Base-by-base conservation (phyloP, 2,329 filamentous ascomycete species). In the Lasiodiplodia gonubiensis region DNA sequence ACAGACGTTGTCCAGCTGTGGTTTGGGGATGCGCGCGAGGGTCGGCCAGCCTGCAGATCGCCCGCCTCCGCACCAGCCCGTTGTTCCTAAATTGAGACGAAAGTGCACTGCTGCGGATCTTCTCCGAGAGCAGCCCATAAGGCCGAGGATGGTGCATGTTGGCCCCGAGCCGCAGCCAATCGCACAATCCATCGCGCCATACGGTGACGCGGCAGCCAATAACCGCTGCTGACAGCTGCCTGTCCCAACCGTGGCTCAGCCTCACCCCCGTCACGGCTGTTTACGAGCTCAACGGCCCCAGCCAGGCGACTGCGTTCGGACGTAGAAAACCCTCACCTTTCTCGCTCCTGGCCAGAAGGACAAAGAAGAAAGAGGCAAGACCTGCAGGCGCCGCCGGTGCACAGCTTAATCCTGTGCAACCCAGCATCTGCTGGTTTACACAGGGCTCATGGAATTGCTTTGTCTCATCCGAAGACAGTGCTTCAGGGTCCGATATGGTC, bases 201-300 rank as follows among this genome's bases (percentile, higher is more conserved):
- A 42, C 39, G 59, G 46, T 63, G 27, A 51, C 59, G 59, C 59
- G 59, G 46, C 59, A 37, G 54, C 54, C 57, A 61, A 61, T 61
- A 25, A 49, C n/a, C 10, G 39, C 23, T 14, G 39, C 57, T 61
- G 42, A 61, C 57, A 14, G 48, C 3, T 21, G 25, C 18, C 7
- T 46, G 46, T 11, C 30, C 18, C 42, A 37, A 63, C 59, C 59
- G 25, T 63, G 30, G 46, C 30, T 63, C 59, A 63, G 46, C 14
- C 27, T 46, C 39, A 21, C 1, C 54, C n/a, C 54, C 35, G 14
- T 25, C 27, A 16, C 54, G 54, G n/a, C 27, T 23, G 2, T 59
- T 59, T 35, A 8, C 54, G 27, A 42, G 14, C 7, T 33, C 30
- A 42, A n/a, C 35, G 54, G 35, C 16, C 5, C 14, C 30, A 33